Evolutionary conservation across 305 asterid species (phyloP).

Genomic region (Fraxinus albicans): DNA sequence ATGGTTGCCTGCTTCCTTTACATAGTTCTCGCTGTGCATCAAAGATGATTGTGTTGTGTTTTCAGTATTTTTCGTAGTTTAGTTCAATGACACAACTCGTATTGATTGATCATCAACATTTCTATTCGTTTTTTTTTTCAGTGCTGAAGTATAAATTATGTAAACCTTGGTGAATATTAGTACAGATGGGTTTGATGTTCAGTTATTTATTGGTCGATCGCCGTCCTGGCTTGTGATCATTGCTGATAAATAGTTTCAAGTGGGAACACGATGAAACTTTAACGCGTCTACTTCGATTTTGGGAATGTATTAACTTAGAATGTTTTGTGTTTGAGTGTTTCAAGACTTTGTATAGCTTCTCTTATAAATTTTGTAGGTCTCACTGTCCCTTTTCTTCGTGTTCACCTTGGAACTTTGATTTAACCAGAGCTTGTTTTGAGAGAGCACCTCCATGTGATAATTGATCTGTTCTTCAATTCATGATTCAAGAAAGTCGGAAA

Average conservation of each 20-base stretch:
- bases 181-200: neutral
- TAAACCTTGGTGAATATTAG: neutral
- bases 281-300: neutral
- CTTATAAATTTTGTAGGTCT: neutral
- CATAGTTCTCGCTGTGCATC: constrained; percentile 27
- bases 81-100: constrained; percentile 15
- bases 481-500: neutral
- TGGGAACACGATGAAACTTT: neutral
- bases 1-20: constrained; percentile 23
- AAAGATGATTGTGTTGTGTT: constrained; percentile 19
- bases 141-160: constrained; percentile 8
- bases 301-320: neutral
- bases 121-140: neutral
- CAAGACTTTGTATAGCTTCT: neutral
- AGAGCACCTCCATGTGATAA: neutral
- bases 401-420: neutral
- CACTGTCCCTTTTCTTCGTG: neutral
- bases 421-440: neutral
- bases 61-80: constrained; percentile 23
- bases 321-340: neutral
- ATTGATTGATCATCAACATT: constrained; percentile 7
- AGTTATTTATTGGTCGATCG: neutral
- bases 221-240: neutral
- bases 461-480: neutral
- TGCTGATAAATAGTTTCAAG: neutral